phyloP scores from a whole-genome alignment of 2,329 filamentous ascomycete species.

The Cladosporium sp. region DNA sequence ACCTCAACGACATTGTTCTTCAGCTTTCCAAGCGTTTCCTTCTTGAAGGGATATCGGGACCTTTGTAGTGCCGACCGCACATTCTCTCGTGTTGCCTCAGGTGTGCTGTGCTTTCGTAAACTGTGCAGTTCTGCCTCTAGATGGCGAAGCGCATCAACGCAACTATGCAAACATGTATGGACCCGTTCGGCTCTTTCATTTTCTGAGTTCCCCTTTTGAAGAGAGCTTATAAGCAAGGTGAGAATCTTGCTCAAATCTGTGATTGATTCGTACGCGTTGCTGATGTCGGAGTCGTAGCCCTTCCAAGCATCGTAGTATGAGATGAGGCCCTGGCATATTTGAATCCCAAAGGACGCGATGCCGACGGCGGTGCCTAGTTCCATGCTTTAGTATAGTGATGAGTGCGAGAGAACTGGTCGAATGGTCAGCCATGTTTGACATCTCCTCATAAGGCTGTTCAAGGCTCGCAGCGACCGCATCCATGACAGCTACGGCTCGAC shows the following conservation, averaged over 20 bases:
- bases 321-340: slow-evolving; percentile 17
- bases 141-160: slow-evolving; percentile 10
- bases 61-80: not conserved
- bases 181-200: slow-evolving; percentile 6
- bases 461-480: too few species aligned
- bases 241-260: slow-evolving; percentile 14
- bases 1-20: slow-evolving; percentile 8
- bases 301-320: slow-evolving; percentile 15
- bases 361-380: slow-evolving; percentile 13
- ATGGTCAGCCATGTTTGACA: too few species aligned
- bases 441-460: too few species aligned
- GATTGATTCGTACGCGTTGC: slow-evolving; percentile 11
- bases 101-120: slow-evolving; percentile 6
- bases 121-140: slow-evolving; percentile 12
- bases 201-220: not conserved
- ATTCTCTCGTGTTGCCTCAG: slow-evolving; percentile 13
- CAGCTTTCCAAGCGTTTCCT: slow-evolving; percentile 13
- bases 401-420: too few species aligned
- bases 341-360: slow-evolving; percentile 16
- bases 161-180: slow-evolving; percentile 8
- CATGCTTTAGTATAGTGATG: too few species aligned
- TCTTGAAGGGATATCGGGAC: slow-evolving; percentile 15
- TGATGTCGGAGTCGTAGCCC: slow-evolving; percentile 13
- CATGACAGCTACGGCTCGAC: too few species aligned
- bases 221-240: slow-evolving; percentile 5